phyloP scores from a whole-genome alignment of 805 yeast genomes.

The Nakazawaea peltata region DNA sequence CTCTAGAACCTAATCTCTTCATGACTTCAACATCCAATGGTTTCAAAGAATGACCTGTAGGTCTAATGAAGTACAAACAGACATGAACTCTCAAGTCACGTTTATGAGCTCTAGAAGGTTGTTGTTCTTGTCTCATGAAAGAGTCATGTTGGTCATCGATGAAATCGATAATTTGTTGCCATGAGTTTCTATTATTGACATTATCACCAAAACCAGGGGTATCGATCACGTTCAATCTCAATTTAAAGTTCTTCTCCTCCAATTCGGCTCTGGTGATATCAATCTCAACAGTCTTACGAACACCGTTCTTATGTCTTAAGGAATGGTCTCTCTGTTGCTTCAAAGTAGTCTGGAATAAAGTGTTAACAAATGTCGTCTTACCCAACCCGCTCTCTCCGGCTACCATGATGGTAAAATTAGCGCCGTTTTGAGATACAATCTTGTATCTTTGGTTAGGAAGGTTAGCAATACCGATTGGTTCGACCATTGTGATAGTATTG shows the following conservation, averaged over 20 bases:
- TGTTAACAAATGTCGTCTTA: slow-evolving; percentile 84
- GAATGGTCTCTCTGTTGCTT: slow-evolving; percentile 50
- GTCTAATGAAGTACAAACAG: slow-evolving; percentile 82
- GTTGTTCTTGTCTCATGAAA: slow-evolving; percentile 89
- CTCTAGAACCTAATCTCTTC: slow-evolving; percentile 75
- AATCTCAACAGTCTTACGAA: slow-evolving; percentile 67
- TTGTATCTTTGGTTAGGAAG: slow-evolving; percentile 76
- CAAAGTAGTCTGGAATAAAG: slow-evolving; percentile 69
- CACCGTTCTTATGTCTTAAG: slow-evolving; percentile 50
- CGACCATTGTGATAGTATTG: slow-evolving; percentile 18
- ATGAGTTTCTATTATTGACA: slow-evolving; percentile 75
- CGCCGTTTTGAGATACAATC: slow-evolving; percentile 67
- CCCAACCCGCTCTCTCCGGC: slow-evolving; percentile 93
- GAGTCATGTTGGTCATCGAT: slow-evolving; percentile 87
- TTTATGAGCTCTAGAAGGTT: slow-evolving; percentile 59
- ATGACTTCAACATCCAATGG: slow-evolving; percentile 85
- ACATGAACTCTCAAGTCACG: slow-evolving; percentile 88
- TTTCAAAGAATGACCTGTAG: slow-evolving; percentile 81
- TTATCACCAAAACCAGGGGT: slow-evolving; percentile 94
- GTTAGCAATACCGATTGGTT: slow-evolving; percentile 63
- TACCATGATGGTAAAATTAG: slow-evolving; percentile 72
- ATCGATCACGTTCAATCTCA: slow-evolving; percentile 75
- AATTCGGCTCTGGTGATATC: slow-evolving; percentile 73
- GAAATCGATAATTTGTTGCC: slow-evolving; percentile 84
- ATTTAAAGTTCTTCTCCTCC: slow-evolving; percentile 76